Conservation (phyloP, 208 protist genomes). For the Leptomonas seymouri region DNA sequence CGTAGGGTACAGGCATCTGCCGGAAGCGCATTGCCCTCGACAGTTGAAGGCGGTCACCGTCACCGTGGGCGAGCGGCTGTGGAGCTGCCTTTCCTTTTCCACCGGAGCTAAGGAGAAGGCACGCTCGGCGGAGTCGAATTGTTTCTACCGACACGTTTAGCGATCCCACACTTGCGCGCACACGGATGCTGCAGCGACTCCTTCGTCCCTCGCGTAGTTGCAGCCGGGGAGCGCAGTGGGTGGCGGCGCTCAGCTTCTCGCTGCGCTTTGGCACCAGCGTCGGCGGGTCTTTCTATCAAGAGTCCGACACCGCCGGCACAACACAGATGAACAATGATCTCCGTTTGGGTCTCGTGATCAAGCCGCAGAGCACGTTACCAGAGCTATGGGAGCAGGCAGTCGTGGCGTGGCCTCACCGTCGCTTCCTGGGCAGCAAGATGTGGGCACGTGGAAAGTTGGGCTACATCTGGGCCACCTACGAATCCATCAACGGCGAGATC, state of each 20-base stretch:
- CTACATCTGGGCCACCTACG: conserved; percentile 92
- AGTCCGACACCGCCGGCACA: conserved; percentile 70
- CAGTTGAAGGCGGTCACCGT: no score
- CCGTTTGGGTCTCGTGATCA: conserved; percentile 82
- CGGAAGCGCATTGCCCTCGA: no score
- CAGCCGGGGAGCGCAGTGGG: not conserved
- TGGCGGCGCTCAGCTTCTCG: conserved; percentile 18
- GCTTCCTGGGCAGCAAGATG: conserved; percentile 90
- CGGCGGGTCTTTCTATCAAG: conserved; percentile 77
- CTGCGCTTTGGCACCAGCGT: conserved; percentile 71
- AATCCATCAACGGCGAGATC: conserved; percentile 80
- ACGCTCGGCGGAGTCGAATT: no score
- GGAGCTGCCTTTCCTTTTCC: no score
- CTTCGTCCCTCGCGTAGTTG: conserved; percentile 13
- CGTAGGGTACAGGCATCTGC: no score
- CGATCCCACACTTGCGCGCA: no score
- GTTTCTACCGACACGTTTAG: no score
- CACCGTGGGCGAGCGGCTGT: no score
- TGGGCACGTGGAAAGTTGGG: conserved; percentile 87
- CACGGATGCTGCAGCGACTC: conserved; percentile 15
- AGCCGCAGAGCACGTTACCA: conserved; percentile 86
- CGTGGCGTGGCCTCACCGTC: conserved; percentile 74
- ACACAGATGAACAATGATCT: conserved; percentile 75
- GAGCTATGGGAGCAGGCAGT: conserved; percentile 90
- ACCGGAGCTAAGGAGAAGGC: no score